phyloP scores from a whole-genome alignment of 257 asterid species.

The Petrea volubilis region DNA sequence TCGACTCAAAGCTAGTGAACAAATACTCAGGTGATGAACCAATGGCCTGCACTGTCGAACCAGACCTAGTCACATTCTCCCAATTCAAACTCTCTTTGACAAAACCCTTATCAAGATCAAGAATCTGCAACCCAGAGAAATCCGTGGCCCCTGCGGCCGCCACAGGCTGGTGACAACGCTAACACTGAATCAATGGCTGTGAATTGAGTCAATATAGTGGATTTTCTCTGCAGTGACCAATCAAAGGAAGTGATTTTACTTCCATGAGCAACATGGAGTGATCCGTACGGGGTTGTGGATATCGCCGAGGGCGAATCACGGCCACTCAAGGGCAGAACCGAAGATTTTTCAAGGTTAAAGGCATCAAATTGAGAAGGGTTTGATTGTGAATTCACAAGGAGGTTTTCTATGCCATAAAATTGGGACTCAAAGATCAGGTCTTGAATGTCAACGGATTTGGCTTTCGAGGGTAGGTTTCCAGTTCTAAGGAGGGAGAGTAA shows the following conservation, averaged over 20 bases:
- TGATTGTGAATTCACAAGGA: slow-evolving; percentile 63
- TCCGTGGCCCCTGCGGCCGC: slow-evolving; percentile 97
- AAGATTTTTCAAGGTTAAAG: slow-evolving; percentile 70
- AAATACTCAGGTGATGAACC: slow-evolving; percentile 64
- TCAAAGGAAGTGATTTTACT: slow-evolving; percentile 88
- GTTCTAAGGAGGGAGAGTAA: slow-evolving; percentile 85
- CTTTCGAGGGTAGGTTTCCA: slow-evolving; percentile 86
- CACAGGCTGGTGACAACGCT: slow-evolving; percentile 58
- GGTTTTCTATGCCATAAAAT: slow-evolving; percentile 75
- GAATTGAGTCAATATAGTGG: slow-evolving; percentile 80
- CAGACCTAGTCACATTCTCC: slow-evolving; percentile 92
- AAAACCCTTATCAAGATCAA: slow-evolving; percentile 65
- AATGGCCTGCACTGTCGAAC: slow-evolving; percentile 85
- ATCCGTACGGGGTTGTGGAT: slow-evolving; percentile 69
- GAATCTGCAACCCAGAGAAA: slow-evolving; percentile 81
- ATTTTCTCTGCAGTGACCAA: slow-evolving; percentile 82
- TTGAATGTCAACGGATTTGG: slow-evolving; percentile 67
- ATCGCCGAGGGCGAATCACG: slow-evolving; percentile 82
- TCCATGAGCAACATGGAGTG: slow-evolving; percentile 91
- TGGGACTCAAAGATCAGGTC: slow-evolving; percentile 81
- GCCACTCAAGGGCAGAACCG: slow-evolving; percentile 61
- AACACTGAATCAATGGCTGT: slow-evolving; percentile 76
- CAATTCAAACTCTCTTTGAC: slow-evolving; percentile 73
- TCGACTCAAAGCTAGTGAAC: slow-evolving; percentile 91
- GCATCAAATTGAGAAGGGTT: slow-evolving; percentile 85